These are phyloP conservation scores for Alternaria sp. DNA, from an alignment of 2,329 filamentous ascomycete genomes.

Conservation along the genomic window DNA sequence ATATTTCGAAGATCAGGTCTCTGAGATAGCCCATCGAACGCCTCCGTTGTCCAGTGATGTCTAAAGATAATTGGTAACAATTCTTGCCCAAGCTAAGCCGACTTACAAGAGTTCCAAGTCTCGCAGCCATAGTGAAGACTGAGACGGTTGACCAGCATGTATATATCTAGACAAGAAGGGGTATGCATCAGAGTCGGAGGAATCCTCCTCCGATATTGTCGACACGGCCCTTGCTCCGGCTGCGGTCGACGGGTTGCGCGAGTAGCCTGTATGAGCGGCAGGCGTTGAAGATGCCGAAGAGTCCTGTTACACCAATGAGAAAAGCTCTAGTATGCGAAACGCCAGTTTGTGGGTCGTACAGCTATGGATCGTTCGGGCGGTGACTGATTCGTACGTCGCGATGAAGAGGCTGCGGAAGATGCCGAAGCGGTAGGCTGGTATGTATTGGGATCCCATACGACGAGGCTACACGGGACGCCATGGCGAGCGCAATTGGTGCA, in stretches of 20 bases:
- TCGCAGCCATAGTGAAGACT: conserved; percentile 41
- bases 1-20: conserved; percentile 36
- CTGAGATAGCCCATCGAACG: conserved; percentile 34
- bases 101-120: conserved; percentile 48
- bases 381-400: conserved; percentile 24
- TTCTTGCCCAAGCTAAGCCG: not conserved
- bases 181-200: conserved; percentile 42
- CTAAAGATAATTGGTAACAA: conserved; percentile 23
- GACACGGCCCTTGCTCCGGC: conserved; percentile 14
- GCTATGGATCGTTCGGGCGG: conserved; percentile 22
- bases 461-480: conserved; percentile 47
- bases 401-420: conserved; percentile 16
- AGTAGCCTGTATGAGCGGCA: conserved; percentile 33
- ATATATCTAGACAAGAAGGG: conserved; percentile 45
- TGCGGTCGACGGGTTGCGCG: conserved; percentile 26
- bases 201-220: conserved; percentile 31
- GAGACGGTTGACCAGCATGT: conserved; percentile 28
- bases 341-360: conserved; percentile 21
- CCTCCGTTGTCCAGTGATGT: conserved; percentile 46
- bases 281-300: conserved; percentile 17
- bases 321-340: not conserved
- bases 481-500: conserved; percentile 50
- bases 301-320: conserved; percentile 18
- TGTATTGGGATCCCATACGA: conserved; percentile 35
- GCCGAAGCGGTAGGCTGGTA: conserved; percentile 21